Base-by-base conservation (phyloP, 768 basidiomycete genomes). In the Podaxis sp. region DNA sequence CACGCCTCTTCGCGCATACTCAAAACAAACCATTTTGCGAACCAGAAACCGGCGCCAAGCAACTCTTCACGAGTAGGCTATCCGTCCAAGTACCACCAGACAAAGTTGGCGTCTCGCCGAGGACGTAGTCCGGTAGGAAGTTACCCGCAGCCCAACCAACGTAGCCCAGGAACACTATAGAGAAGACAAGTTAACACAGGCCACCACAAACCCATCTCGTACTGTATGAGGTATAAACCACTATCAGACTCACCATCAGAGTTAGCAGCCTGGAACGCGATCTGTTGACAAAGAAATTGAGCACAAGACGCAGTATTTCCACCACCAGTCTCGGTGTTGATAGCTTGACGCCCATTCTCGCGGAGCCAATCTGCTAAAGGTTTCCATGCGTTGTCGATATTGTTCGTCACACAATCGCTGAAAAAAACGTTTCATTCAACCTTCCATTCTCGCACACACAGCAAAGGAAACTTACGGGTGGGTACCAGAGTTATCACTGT, bases 271-370 rank as follows among this genome's bases (percentile, higher is more conserved):
- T 80, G 80, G 73, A 72, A 84, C 0, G 71, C 76, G 36, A 82
- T 73, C 66, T 83, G 79, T 63, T 82, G 74, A 48, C 77, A 82
- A 64, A 82, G 71, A 63, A 76, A 80, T 17, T 72, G 69, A 4
- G 77, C 72, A 66, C 85, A 87, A 8, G 77, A 78, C 8, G 76
- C 75, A 17, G 77, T 75, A 65, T 86, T 78, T 12, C 85, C 85
- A 17, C 84, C 86, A 41, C 86, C 86, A 1, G 84, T 86, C 68
- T 87, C 86, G 10, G 84, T 82, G 69, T 86, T 81, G 67, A 88
- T 73, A 0, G 85, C 86, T 66, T 84, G 81, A 17, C 86, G 76
- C 2, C 75, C 75, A 52, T 85, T 79, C 53, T 70, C 69, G 38
- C 82, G 77, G 3, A 87, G 76, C 80, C 81, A 87, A 17, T 70